These are phyloP conservation scores for Aschersonia sp. DNA, from an alignment of 2,329 filamentous ascomycete species.

Conservation along the genomic window DNA sequence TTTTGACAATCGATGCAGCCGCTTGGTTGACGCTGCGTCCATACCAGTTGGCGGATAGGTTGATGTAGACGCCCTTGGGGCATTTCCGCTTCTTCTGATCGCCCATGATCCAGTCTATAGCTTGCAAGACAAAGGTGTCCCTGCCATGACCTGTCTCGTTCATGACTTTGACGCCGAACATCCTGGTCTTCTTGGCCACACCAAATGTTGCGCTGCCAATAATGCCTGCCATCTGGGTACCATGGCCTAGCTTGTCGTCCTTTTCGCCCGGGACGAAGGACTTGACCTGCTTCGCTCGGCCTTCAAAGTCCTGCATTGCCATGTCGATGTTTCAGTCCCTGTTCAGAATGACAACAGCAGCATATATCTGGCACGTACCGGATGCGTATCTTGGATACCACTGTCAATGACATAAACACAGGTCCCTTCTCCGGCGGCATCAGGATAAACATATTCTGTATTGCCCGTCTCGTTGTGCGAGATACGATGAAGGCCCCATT, in stretches of 20 bases:
- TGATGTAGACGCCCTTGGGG: slow-evolving; percentile 32
- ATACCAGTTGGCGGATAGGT: slow-evolving; percentile 37
- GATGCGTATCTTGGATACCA: slow-evolving; percentile 21
- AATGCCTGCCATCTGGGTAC: slow-evolving; percentile 21
- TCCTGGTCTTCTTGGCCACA: slow-evolving; percentile 26
- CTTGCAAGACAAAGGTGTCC: slow-evolving; percentile 27
- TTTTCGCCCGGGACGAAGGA: slow-evolving; percentile 11
- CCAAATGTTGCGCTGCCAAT: slow-evolving; percentile 17
- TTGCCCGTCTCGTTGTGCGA: background rate
- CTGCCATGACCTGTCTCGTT: slow-evolving; percentile 15
- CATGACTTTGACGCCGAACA: slow-evolving; percentile 32
- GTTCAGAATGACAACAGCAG: background rate
- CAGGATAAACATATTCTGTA: slow-evolving; percentile 14
- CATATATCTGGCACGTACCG: slow-evolving; percentile 11
- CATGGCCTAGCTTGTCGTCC: slow-evolving; percentile 22
- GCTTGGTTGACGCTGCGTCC: slow-evolving; percentile 35
- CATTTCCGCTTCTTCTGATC: slow-evolving; percentile 22
- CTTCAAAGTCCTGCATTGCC: slow-evolving; percentile 14
- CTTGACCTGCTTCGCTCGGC: slow-evolving; percentile 16
- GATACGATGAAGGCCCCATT: background rate
- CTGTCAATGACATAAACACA: slow-evolving; percentile 31
- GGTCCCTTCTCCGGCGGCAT: slow-evolving; percentile 20
- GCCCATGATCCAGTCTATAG: slow-evolving; percentile 26
- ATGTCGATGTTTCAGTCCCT: background rate
- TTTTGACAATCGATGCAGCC: slow-evolving; percentile 26